phyloP scores from a whole-genome alignment of 1,139 yeast genomes.

The Yamadazyma friedrichii region DNA sequence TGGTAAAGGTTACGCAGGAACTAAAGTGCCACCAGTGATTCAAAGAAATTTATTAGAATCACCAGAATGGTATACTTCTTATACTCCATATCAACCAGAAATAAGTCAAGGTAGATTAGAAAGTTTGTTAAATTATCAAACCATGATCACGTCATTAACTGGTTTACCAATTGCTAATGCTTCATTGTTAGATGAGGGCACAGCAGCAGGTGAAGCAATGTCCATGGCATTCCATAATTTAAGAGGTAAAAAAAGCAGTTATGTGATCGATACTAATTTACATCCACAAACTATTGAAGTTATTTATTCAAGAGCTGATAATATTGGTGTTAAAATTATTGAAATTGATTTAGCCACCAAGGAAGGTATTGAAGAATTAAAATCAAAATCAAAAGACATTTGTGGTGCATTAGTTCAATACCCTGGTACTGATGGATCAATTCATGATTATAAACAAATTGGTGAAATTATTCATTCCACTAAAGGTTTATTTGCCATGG shows the following conservation, averaged over 20 bases:
- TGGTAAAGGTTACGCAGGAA: slow-evolving; percentile 94
- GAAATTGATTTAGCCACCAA: slow-evolving; percentile 53
- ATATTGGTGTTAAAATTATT: slow-evolving; percentile 66
- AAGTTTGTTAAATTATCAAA: slow-evolving; percentile 85
- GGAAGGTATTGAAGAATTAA: slow-evolving; percentile 45
- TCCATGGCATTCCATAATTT: slow-evolving; percentile 69
- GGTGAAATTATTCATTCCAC: slow-evolving; percentile 65
- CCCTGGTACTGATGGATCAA: slow-evolving; percentile 84
- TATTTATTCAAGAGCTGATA: slow-evolving; percentile 72
- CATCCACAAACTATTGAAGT: slow-evolving; percentile 89
- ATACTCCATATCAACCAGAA: slow-evolving; percentile 98
- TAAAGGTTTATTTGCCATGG: slow-evolving; percentile 79
- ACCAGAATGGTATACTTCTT: slow-evolving; percentile 98
- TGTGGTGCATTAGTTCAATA: slow-evolving; percentile 90
- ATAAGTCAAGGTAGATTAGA: slow-evolving; percentile 96
- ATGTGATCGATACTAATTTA: slow-evolving; percentile 70
- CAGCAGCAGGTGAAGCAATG: slow-evolving; percentile 99
- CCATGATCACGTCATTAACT: slow-evolving; percentile 83
- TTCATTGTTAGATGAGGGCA: slow-evolving; percentile 91
- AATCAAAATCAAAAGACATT: slow-evolving; percentile 37
- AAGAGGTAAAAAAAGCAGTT: slow-evolving; percentile 66
- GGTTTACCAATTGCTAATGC: slow-evolving; percentile 94
- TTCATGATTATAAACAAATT: slow-evolving; percentile 53
- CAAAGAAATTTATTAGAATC: slow-evolving; percentile 88
- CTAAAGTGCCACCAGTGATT: slow-evolving; percentile 85